Base-by-base conservation (phyloP, 441 rosid species). In the Rhodomyrtus psidioides region DNA sequence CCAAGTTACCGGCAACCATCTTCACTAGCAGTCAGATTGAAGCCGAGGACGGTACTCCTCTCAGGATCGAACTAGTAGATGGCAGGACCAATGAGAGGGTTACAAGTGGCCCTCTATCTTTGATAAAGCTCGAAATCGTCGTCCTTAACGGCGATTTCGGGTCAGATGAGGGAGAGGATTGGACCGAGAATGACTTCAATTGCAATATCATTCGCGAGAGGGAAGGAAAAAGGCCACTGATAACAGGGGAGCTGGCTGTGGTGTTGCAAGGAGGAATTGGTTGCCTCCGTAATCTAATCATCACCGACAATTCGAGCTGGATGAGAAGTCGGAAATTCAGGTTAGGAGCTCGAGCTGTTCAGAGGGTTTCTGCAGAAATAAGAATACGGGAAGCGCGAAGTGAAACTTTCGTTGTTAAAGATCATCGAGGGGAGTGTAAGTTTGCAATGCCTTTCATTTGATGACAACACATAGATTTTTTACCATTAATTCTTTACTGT, bases 251-350 rank as follows among this genome's bases (percentile, higher is more conserved):
- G 28, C 70, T 89, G 34, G 87, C 34, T 16, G 6, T 93, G n/a
- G 84, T 86, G 2, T 83, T 97, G 60, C 83, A 65, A 85, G 87
- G 86, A 55, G 99, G 99, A 55, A 91, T 91, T 27, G 97, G 92
- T n/a, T 26, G 59, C 2, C 27, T 94, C 13, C 86, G 84, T 44
- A 93, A 93, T 3, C 55, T 97, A 2, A 53, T 84, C 24, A 94
- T 95, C 90, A 91, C 99, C 0, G 99, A 97, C 76, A 97, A 97
- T 53, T 93, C 97, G 14, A 94, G 99, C 60, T 97, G 99, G 99
- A 91, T 91, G 8, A 88, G 94, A 21, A 91, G 97, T 83, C 12
- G 95, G 55, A 94, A 87, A 89, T 97, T 97, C 89, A 91, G 97
- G 85, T 58, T 97, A 60, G 99, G 98, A 19, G 98, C 93, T 86